phyloP scores from a whole-genome alignment of 768 basidiomycete genomes.

The Filobasidium floriforme region DNA sequence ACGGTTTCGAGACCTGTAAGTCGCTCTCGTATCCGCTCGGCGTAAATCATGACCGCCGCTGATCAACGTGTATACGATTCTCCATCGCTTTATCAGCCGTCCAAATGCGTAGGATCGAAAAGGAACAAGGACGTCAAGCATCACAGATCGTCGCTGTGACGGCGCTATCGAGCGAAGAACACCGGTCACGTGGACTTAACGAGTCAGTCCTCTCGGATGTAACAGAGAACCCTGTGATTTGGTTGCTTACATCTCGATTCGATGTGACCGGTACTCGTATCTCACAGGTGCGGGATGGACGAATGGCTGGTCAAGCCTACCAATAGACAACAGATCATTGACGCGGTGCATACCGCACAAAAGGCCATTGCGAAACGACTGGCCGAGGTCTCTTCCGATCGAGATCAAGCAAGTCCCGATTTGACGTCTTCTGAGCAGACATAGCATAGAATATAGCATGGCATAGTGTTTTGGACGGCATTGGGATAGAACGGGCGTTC shows the following conservation, averaged over 20 bases:
- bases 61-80: too few species aligned
- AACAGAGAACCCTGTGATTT: too few species aligned
- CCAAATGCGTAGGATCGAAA: constrained; percentile 35
- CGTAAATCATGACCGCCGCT: too few species aligned
- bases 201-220: constrained; percentile 30
- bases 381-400: too few species aligned
- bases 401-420: too few species aligned
- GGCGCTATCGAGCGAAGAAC: constrained; percentile 35
- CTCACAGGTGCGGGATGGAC: constrained; percentile 14
- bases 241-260: neutral
- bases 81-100: neutral
- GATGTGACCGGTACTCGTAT: neutral
- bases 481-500: too few species aligned
- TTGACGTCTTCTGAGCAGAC: too few species aligned
- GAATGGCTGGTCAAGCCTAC: constrained; percentile 18
- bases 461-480: too few species aligned
- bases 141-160: constrained; percentile 40
- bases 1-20: constrained; percentile 34
- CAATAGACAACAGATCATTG: constrained; percentile 14
- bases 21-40: neutral
- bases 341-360: constrained; percentile 1
- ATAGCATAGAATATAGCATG: too few species aligned
- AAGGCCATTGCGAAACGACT: neutral
- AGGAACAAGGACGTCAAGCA: neutral
- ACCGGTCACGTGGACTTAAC: constrained; percentile 30